Evolutionary conservation across 1,139 yeast species (phyloP).

Genomic region (Hyphopichia khmerensis): DNA sequence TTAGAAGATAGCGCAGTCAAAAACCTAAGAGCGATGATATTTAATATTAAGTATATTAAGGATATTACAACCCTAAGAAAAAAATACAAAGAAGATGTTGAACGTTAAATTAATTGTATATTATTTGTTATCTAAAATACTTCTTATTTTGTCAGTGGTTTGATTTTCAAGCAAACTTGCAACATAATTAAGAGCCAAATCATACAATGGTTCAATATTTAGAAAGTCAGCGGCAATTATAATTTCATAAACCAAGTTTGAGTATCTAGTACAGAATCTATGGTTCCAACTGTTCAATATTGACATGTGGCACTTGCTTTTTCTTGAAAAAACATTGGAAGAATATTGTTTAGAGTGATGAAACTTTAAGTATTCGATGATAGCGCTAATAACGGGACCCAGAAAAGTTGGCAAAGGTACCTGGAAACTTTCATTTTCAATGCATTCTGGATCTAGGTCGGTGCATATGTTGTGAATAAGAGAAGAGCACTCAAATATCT

Average conservation of each 20-base stretch:
- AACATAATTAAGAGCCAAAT: background rate
- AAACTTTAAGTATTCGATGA: background rate
- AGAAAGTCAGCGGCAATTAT: background rate
- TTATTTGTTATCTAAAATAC: background rate
- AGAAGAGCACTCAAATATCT: background rate
- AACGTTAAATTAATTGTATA: too few relatives aligned
- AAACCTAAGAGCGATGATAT: too few relatives aligned
- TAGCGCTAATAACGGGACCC: background rate
- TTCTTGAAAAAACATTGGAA: background rate
- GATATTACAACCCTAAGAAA: too few relatives aligned
- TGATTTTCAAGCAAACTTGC: background rate
- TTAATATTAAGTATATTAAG: too few relatives aligned
- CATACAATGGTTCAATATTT: background rate
- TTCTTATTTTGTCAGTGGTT: background rate
- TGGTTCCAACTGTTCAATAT: background rate
- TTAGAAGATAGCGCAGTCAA: too few relatives aligned
- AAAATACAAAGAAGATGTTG: too few relatives aligned
- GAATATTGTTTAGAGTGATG: background rate
- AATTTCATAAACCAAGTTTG: background rate
- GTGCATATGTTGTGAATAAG: background rate
- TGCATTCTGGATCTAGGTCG: background rate
- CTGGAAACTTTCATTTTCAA: background rate
- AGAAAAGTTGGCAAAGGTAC: background rate
- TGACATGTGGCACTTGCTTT: too few relatives aligned
- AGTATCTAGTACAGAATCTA: background rate